Evolutionary conservation across 106 monocot species (phyloP).

Genomic region (Posidonia australis): DNA sequence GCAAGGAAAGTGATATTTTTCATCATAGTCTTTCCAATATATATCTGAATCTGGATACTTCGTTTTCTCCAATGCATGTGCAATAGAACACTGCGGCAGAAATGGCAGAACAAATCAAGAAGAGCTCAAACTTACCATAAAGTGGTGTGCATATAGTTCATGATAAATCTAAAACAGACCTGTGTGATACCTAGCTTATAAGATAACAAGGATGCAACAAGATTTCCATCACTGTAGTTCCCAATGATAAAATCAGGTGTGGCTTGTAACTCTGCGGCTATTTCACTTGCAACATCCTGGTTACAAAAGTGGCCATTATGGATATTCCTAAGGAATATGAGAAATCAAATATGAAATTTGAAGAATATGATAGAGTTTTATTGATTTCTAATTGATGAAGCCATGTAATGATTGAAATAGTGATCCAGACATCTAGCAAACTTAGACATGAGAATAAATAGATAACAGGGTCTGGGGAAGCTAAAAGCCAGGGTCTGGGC

Average conservation of each 20-base stretch:
- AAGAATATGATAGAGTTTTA: not conserved
- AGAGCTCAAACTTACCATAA: not conserved
- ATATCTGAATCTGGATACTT: conserved; percentile 98
- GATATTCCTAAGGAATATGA: not conserved
- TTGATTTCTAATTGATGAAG: not conserved
- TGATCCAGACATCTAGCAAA: not conserved
- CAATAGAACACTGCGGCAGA: conserved; percentile 73
- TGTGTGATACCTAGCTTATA: conserved; percentile 77
- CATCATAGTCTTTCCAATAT: conserved; percentile 77
- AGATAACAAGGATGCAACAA: conserved; percentile 75
- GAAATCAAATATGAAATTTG: not conserved
- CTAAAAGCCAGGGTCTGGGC: too few relatives aligned
- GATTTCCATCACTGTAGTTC: conserved; percentile 95
- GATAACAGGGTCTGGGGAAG: not conserved
- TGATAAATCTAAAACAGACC: conserved; percentile 15
- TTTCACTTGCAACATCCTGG: conserved; percentile 73
- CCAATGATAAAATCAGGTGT: conserved; percentile 81
- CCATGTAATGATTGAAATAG: not conserved
- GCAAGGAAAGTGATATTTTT: conserved; percentile 92
- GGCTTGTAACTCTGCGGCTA: conserved; percentile 69
- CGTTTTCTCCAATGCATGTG: conserved; percentile 96
- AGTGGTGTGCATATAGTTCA: not conserved
- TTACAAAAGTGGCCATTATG: not conserved
- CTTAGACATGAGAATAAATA: not conserved
- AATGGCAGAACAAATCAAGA: not conserved